Evolutionary conservation across 768 basidiomycete species (phyloP), one percentile per base, ranked within the genome.

Genomic region (Xerocomellus dryophilus): DNA sequence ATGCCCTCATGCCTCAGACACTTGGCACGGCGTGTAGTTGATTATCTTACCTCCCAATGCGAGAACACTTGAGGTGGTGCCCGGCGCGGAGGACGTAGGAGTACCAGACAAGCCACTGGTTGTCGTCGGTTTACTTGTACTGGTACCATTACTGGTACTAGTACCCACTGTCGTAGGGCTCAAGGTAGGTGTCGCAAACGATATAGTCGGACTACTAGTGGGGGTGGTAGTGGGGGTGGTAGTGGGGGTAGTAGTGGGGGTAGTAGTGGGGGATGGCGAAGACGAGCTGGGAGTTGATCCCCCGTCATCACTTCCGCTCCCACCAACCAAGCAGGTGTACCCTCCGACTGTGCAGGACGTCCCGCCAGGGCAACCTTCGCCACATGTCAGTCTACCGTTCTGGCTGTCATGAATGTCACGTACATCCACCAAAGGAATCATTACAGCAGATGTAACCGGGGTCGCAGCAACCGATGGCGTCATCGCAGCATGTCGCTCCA

Each of bases 371-470:
- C 66, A 68, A 43, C 66, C 66, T 67, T 29, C 4, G 27, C 29
- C 5, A 0, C 15, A 20, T 8, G n/a, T 60, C 21, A 65, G 55
- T 46, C 45, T 21, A 29, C 14, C 17, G 2, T 17, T 3, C 20
- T 14, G 10, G 5, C 9, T 15, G 23, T 6, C 1, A 21, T 8
- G 29, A 43, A 27, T 11, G 10, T 7, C 11, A 61, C 66, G 23
- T 42, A 68, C 66, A 67, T 50, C 54, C 60, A 29, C 66, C 66
- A 27, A 40, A 32, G 11, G 43, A 43, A 29, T 67, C 66, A 29
- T 52, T 59, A 27, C 66, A 67, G 18, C 66, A 68, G 21, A 48
- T 34, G 23, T 5, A 17, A 38, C 63, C 59, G 7, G 45, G 0
- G 29, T n/a, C 40, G 18, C 64, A 66, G 20, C 65, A 66, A 8